Percentiles rank a stretch among this genome's conserved stretches.
Evolutionary conservation across 1,139 yeast species (phyloP).

Genomic region (Candida sp.): DNA sequence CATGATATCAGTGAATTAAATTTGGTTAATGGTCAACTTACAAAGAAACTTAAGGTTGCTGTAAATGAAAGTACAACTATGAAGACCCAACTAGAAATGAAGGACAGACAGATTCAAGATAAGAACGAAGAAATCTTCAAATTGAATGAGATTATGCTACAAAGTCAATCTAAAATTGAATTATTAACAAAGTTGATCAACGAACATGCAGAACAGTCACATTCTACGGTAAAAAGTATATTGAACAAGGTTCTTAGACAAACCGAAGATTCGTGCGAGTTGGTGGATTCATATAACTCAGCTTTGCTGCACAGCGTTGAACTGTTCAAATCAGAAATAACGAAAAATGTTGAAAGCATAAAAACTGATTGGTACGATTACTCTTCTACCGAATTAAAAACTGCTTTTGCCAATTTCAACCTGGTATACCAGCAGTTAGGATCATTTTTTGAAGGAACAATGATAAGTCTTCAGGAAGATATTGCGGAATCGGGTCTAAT

Average conservation of each 20-base stretch:
- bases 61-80: background rate
- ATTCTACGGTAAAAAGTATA: background rate
- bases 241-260: background rate
- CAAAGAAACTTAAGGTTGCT: background rate
- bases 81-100: background rate
- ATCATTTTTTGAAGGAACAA: background rate
- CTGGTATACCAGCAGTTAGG: background rate
- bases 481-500: background rate
- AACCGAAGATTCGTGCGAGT: background rate
- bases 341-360: background rate
- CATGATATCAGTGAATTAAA: background rate
- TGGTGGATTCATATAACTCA: constrained; percentile 1
- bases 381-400: background rate
- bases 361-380: background rate
- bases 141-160: background rate
- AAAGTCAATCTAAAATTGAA: background rate
- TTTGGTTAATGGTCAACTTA: background rate
- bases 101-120: background rate
- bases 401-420: background rate
- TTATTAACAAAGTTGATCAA: background rate
- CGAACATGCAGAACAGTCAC: constrained; percentile 1
- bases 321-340: background rate
- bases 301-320: background rate
- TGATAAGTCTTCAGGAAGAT: background rate
- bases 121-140: constrained; percentile 1